phyloP scores from a whole-genome alignment of 495 filamentous ascomycete species.

The Neurospora hispaniola region DNA sequence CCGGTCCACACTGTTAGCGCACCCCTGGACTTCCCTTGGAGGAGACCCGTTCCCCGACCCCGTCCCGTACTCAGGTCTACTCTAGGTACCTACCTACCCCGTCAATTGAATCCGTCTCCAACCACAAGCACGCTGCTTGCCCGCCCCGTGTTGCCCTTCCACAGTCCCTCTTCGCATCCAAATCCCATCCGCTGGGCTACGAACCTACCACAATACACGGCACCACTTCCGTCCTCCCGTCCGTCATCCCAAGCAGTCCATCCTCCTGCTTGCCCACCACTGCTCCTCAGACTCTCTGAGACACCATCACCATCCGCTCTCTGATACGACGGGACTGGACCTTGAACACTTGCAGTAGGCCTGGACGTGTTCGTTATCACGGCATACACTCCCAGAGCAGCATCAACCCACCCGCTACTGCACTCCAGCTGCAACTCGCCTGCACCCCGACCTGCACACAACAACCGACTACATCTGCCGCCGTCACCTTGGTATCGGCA shows the following conservation, averaged over 20 bases:
- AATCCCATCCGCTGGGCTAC: background rate
- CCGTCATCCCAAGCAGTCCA: background rate
- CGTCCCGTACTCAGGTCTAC: background rate
- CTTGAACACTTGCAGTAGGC: background rate
- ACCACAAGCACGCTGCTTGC: background rate
- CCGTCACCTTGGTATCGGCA: background rate
- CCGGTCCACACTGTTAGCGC: background rate
- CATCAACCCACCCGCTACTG: background rate
- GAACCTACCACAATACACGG: background rate
- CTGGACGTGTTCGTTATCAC: background rate
- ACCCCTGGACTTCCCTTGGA: background rate
- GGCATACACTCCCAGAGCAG: background rate
- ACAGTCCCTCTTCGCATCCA: background rate
- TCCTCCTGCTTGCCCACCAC: background rate
- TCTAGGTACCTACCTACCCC: background rate
- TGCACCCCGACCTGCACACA: background rate
- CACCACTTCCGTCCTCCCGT: background rate
- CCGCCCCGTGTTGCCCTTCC: background rate
- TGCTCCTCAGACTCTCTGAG: no score
- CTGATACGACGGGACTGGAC: background rate
- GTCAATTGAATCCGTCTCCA: background rate
- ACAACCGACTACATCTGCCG: background rate
- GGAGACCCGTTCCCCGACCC: background rate
- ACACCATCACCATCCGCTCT: background rate
- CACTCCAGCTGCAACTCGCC: background rate